Conservation (phyloP, 2,329 filamentous ascomycete genomes). For the Juglanconis sp. region DNA sequence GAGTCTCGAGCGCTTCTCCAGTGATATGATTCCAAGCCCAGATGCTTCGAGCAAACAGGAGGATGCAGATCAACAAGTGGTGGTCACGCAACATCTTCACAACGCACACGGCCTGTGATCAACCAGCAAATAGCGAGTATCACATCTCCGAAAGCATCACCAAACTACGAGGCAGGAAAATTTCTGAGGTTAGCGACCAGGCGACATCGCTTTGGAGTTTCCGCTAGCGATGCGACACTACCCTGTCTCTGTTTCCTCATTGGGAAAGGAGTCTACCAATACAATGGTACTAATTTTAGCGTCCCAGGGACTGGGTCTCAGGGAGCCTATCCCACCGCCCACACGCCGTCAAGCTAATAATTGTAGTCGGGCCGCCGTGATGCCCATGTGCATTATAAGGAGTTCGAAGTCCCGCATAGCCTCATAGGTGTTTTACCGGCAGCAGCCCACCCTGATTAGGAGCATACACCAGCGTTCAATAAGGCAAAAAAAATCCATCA, state of each 20-base stretch:
- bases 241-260: not conserved
- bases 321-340: no score
- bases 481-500: no score
- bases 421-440: no score
- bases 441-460: no score
- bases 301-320: not conserved
- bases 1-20: not conserved
- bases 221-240: not conserved
- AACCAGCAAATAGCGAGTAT: not conserved
- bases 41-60: not conserved
- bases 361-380: no score
- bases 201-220: not conserved
- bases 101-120: not conserved
- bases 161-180: not conserved
- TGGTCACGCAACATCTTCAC: not conserved
- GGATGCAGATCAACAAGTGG: not conserved
- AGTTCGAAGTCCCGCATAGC: no score
- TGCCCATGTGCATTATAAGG: no score
- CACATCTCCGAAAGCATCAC: not conserved
- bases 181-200: not conserved
- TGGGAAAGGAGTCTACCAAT: not conserved
- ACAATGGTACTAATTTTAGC: not conserved
- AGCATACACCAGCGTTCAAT: no score
- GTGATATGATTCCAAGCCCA: constrained; percentile 5
- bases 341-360: no score